A percentile compares a stretch with the other conserved stretches of the same genome.
Evolutionary conservation across 148 eudicot genomes (phyloP).

Genomic region (Simmondsia chinensis): DNA sequence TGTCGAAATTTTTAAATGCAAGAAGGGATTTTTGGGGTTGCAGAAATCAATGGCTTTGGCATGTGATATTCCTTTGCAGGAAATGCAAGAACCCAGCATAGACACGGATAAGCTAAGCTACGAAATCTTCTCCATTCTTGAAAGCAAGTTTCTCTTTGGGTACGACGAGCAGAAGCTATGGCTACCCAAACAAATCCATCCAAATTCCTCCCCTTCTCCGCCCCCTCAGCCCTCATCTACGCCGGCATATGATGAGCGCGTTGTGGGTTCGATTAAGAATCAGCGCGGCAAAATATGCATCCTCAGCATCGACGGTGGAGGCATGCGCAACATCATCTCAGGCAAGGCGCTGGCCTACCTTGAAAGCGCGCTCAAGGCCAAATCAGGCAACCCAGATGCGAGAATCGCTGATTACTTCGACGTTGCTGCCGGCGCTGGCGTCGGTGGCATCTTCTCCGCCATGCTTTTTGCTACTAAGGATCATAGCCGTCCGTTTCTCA

Average conservation of each 20-base stretch:
- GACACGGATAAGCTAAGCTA: conserved; percentile 90
- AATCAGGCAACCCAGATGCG: conserved; percentile 69
- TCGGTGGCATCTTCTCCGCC: conserved; percentile 73
- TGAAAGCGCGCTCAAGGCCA: conserved; percentile 45
- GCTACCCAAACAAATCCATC: conserved; percentile 44
- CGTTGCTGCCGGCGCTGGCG: conserved; percentile 74
- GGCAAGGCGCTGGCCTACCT: conserved; percentile 71
- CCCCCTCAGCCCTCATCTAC: neutral
- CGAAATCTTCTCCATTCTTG: conserved; percentile 83
- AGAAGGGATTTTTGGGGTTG: no score
- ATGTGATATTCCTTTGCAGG: conserved; percentile 15
- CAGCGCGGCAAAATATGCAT: conserved; percentile 87
- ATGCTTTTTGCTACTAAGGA: conserved; percentile 66
- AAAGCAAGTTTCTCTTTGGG: conserved; percentile 80
- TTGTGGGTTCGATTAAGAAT: conserved; percentile 37
- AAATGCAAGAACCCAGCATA: conserved; percentile 70
- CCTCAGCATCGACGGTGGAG: conserved; percentile 74
- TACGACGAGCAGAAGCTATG: conserved; percentile 61
- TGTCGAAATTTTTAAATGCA: no score
- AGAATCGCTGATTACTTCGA: conserved; percentile 82
- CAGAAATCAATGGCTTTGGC: neutral
- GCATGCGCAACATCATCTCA: conserved; percentile 59
- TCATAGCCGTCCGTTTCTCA: conserved; percentile 42
- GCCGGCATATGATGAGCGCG: conserved; percentile 1
- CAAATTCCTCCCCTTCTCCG: conserved; percentile 13